Evolutionary conservation across 75 land plant genomes (phyloP), one percentile per base, ranked within the genome.

Genomic region (Selaginella moellendorffii): DNA sequence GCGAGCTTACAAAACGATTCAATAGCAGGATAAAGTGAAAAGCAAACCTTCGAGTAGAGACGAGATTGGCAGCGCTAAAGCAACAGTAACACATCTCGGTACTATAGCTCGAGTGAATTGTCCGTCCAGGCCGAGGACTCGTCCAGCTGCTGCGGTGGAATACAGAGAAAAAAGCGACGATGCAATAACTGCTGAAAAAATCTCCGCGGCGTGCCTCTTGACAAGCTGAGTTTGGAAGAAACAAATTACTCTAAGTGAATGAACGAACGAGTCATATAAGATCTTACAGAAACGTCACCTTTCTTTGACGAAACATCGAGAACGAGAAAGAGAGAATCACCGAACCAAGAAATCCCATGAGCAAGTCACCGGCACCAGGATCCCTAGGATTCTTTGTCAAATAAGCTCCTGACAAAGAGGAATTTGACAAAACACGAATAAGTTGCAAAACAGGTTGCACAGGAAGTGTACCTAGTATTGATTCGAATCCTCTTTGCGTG

Each of bases 311-410:
- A 68, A 83, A 93, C 90, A 93, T 89, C 54, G 98, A 93, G 68
- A 93, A 93, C 28, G 98, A 89, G 79, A 93, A 93, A 14, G 98
- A 93, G 28, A 93, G 81, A 60, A 93, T 93, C 29, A 93, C 98
- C 58, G 98, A 89, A 66, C 90, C 96, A 23, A 93, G 76, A 76
- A 93, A 89, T 62, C 90, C 98, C 90, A 89, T 89, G 23, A 88
- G 72, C n/a, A 93, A 60, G 72, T 93, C 98, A 67, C 98, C 98
- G 69, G 98, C 96, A 64, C 98, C 98, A 74, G 96, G 98, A 76
- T 80, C 81, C 60, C 78, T 76, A 31, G 87, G 59, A 2, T 54
- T 78, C 70, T 93, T 85, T 24, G 98, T 93, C 52, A 89, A 72
- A 72, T 93, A 89, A 20, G 77, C 71, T 86, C 97, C n/a, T n/a